Conservation (phyloP, 106 monocot genomes). For the Acorus calamus region DNA sequence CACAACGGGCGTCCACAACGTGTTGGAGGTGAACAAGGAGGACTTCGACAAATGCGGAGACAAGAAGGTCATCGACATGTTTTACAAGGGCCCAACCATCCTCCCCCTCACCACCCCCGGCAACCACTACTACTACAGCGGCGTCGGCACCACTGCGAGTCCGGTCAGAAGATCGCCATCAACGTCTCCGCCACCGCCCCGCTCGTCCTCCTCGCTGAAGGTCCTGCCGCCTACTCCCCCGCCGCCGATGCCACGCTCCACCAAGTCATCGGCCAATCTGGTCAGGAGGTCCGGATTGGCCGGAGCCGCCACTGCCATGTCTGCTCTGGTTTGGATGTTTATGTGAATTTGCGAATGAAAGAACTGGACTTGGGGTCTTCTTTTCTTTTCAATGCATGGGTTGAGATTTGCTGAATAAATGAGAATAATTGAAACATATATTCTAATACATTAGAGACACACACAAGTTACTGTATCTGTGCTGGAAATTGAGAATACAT, state of each 20-base stretch:
- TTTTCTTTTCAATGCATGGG: no score
- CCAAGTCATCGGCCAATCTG: no score
- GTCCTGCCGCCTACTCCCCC: slow-evolving; percentile 8
- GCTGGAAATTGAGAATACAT: no score
- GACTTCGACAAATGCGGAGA: slow-evolving; percentile 44
- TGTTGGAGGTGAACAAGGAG: slow-evolving; percentile 48
- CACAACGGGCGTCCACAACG: slow-evolving; percentile 35
- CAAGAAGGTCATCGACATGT: slow-evolving; percentile 27
- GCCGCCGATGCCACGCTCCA: neutral
- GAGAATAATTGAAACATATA: no score
- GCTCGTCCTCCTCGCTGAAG: slow-evolving; percentile 16
- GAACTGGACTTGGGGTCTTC: no score
- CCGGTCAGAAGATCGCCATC: slow-evolving; percentile 61
- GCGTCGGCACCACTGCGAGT: slow-evolving; percentile 64
- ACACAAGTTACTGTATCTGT: no score
- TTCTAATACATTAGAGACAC: no score
- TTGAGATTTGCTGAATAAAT: no score
- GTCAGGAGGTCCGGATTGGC: no score
- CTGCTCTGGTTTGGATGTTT: no score
- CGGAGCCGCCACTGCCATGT: no score
- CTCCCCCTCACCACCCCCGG: slow-evolving; percentile 44
- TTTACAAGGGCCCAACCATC: slow-evolving; percentile 36
- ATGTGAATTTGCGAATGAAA: no score
- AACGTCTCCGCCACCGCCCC: slow-evolving; percentile 32
- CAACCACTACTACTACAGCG: slow-evolving; percentile 55